phyloP scores from a whole-genome alignment of 495 filamentous ascomycete genomes.

The Cenococcum geophilum region DNA sequence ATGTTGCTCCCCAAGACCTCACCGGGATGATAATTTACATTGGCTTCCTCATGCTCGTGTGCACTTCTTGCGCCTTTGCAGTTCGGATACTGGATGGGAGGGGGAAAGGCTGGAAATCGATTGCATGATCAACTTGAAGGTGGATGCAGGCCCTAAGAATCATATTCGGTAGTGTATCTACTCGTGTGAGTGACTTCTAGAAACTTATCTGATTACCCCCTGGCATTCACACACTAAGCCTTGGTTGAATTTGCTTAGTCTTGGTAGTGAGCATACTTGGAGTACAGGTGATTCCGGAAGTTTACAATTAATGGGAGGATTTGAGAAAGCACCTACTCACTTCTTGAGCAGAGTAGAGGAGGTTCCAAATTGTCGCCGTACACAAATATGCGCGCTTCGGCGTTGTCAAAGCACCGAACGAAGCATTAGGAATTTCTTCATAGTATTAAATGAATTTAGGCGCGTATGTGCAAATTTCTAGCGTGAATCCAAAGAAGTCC shows the following conservation, averaged over 20 bases:
- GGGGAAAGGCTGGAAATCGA: slow-evolving; percentile 2
- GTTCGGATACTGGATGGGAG: slow-evolving; percentile 5
- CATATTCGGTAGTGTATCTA: neutral
- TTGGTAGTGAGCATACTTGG: too few relatives aligned
- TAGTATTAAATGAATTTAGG: slow-evolving; percentile 21
- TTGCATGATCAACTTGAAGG: neutral
- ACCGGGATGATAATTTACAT: slow-evolving; percentile 1
- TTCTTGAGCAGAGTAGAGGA: too few relatives aligned
- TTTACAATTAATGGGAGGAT: too few relatives aligned
- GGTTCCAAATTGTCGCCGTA: too few relatives aligned
- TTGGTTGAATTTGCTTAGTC: too few relatives aligned
- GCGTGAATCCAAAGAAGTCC: slow-evolving; percentile 18
- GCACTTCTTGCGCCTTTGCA: neutral
- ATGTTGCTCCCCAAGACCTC: neutral
- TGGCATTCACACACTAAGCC: too few relatives aligned
- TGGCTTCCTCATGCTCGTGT: neutral
- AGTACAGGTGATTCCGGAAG: too few relatives aligned
- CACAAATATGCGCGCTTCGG: too few relatives aligned
- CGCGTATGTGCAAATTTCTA: slow-evolving; percentile 17
- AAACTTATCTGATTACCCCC: too few relatives aligned
- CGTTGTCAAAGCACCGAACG: too few relatives aligned
- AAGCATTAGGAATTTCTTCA: neutral
- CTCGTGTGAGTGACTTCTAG: too few relatives aligned
- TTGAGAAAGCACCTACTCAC: too few relatives aligned
- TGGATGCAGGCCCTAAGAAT: neutral